Base-by-base conservation (phyloP, 805 yeast species). In the Pichia pseudocactophila region DNA sequence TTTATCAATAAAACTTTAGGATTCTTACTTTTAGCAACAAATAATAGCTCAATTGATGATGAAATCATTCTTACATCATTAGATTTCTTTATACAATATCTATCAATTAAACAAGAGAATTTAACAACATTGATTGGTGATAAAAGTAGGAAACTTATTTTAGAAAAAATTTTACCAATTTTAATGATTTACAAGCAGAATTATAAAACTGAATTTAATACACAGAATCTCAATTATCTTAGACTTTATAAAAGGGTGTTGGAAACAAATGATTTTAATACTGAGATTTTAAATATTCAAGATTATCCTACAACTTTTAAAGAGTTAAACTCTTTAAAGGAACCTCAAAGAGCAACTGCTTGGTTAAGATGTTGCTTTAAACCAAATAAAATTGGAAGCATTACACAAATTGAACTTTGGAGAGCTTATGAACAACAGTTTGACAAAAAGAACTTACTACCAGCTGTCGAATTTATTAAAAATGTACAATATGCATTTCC, bases 381-480 rank as follows among this genome's bases (percentile, higher is more conserved):
- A 52, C 87, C 94, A 4, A 76, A 70, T 36, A 66, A 74, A 10
- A 78, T 72, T 8, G 87, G 90, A 4, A 96, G 88, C 56, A 96
- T 89, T 10, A 88, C 97, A 0, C 98, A 92, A 64, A 89, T 92
- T 20, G 83, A 94, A 16, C 71, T 92, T 35, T 92, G 98, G 98
- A 86, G 88, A 60, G 78, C 95, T 1, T 92, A 92, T 64, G 97
- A 92, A 60, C 68, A 78, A 12, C 92, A 83, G 58, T 92, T 92
- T 55, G 82, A 82, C 47, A 73, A 72, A 42, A 69, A 72, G 43
- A 75, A 78, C 51, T 65, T 90, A 39, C 69, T 90, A 27, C 95
- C 96, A 1, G 98, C 98, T 0, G 97, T 92, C 11, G 97, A 92
- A 51, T 92, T 92, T 61, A 92, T 92, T 59, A 87, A 90, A 54